Evolutionary conservation across 371 early-diverging fungal genomes (phyloP).

Genomic region (Chytridium lagenaria): DNA sequence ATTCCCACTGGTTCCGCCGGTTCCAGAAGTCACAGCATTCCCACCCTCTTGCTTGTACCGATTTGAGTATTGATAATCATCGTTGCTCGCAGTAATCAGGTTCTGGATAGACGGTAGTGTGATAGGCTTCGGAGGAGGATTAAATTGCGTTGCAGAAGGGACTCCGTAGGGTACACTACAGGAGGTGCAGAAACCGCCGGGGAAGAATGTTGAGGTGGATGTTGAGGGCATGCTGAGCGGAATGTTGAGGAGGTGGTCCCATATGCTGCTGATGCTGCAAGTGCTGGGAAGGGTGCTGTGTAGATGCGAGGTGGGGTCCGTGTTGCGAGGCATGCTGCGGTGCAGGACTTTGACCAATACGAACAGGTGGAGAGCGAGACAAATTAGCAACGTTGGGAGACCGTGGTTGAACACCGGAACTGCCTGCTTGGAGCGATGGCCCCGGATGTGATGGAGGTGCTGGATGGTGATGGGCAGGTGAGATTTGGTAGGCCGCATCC

Average conservation of each 20-base stretch:
- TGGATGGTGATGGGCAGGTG: not conserved
- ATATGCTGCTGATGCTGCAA: no score
- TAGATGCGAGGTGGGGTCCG: no score
- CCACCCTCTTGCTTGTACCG: not conserved
- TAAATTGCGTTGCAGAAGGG: no score
- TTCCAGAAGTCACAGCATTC: no score
- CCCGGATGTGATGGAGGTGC: not conserved
- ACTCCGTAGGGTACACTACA: not conserved
- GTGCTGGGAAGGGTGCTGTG: no score
- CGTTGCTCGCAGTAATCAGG: conserved; percentile 17
- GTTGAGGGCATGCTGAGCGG: no score
- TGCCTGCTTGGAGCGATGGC: not conserved
- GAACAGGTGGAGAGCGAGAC: not conserved
- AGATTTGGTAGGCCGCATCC: no score
- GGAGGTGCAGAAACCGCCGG: not conserved
- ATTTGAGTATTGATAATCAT: not conserved
- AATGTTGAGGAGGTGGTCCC: no score
- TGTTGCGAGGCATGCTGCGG: no score
- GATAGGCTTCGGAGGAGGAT: not conserved
- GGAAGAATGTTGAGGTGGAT: not conserved
- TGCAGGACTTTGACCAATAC: not conserved
- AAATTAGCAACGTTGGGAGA: not conserved
- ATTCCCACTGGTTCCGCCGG: no score
- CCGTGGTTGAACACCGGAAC: not conserved
- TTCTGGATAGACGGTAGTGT: conserved; percentile 36